phyloP scores from a whole-genome alignment of 495 filamentous ascomycete genomes.

The Ascodesmis nigricans region DNA sequence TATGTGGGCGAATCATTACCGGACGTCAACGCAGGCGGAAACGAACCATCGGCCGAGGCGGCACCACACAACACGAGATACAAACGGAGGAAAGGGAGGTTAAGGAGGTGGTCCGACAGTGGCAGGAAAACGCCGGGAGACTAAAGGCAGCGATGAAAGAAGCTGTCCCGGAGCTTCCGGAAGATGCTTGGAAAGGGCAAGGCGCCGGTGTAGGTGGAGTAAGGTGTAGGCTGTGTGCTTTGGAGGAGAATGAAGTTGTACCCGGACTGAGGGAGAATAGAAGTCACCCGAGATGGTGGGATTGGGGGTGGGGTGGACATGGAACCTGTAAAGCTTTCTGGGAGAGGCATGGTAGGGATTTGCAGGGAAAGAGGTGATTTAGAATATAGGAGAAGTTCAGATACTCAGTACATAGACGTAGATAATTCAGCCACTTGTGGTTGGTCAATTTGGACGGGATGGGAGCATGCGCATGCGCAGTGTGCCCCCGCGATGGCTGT shows the following conservation, averaged over 20 bases:
- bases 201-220: conserved; percentile 46
- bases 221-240: conserved; percentile 70
- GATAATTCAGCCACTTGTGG: too few species aligned
- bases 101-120: conserved; percentile 48
- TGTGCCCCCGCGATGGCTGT: too few species aligned
- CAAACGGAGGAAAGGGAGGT: conserved; percentile 74
- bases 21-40: too few species aligned
- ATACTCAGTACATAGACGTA: too few species aligned
- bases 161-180: conserved; percentile 39
- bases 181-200: conserved; percentile 35
- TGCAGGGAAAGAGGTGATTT: conserved; percentile 1
- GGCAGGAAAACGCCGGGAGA: conserved; percentile 45
- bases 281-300: conserved; percentile 92
- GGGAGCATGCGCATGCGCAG: too few species aligned
- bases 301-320: conserved; percentile 63
- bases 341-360: conserved; percentile 36
- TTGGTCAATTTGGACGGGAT: too few species aligned
- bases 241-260: conserved; percentile 69
- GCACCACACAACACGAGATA: too few species aligned
- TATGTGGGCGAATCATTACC: conserved; percentile 59
- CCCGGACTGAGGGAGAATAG: conserved; percentile 48
- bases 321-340: conserved; percentile 64
- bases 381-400: too few species aligned
- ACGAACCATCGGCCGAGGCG: too few species aligned
- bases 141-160: conserved; percentile 31